Base-by-base conservation (phyloP, 129 eudicot species). In the Erigeron canadensis region DNA sequence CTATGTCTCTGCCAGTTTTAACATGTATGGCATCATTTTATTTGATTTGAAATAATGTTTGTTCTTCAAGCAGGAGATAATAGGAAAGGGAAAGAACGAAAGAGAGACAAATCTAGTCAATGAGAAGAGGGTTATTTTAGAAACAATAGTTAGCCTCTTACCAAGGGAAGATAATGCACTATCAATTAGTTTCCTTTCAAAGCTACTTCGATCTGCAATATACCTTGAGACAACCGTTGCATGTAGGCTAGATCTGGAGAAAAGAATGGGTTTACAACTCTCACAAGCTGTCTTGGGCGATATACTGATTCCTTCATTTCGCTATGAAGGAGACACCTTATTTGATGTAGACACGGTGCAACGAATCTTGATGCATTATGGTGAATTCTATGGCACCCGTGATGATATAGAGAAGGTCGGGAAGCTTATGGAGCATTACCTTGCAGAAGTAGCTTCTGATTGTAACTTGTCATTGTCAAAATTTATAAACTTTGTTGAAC, bases 271-370 rank as follows among this genome's bases (percentile, higher is more conserved):
- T 43, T 65, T 77, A 63, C 92, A 89, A 71, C 89, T 93, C 10
- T 85, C 80, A 54, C 95, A 89, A 72, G 96, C 96, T 12, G 88
- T 73, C 18, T 73, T 93, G 50, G 96, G 89, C 67, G 97, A 95
- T 64, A 78, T 90, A 4, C 58, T 95, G 68, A 88, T 95, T 51
- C 97, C 97, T 71, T 90, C 96, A 15, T 90, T 81, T 82, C 77
- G 83, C 15, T 82, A 84, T 54, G 82, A 85, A 8, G 91, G 88
- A 44, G 94, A 83, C 77, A 90, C 96, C 4, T 67, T 90, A 75
- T 90, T 95, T 64, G 99, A 95, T 80, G 87, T 88, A 18, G 99
- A 95, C 21, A 82, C 95, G 0, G 95, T 95, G 74, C 87, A 88
- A 73, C 71, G 91, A 42, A 84, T 90, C 70, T 67, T 95, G 83